These are phyloP conservation scores for Metschnikowia similis DNA, from an alignment of 805 yeast genomes.

Conservation along the genomic window DNA sequence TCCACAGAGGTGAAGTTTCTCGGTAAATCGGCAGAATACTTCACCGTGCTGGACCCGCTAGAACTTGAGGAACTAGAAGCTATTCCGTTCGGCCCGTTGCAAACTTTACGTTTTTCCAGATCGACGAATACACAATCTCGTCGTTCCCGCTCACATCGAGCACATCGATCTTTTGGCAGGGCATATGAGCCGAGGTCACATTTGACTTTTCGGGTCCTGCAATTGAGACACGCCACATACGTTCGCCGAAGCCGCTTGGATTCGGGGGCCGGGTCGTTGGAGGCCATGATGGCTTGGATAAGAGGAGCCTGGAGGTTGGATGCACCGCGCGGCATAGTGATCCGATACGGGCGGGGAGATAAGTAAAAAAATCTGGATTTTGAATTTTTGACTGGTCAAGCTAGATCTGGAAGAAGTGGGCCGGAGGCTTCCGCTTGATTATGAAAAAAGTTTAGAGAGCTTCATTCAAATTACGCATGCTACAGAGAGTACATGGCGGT, in stretches of 20 bases:
- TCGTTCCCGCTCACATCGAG: conserved; percentile 77
- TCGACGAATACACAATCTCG: conserved; percentile 69
- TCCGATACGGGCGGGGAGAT: background rate
- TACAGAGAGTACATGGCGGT: background rate
- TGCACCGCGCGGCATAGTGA: background rate
- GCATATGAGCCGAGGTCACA: conserved; percentile 81
- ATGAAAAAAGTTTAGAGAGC: too few relatives aligned
- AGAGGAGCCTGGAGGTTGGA: background rate
- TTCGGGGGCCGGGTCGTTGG: background rate
- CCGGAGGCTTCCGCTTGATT: too few relatives aligned
- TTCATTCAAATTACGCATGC: background rate
- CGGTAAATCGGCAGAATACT: conserved; percentile 2
- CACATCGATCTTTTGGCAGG: conserved; percentile 74
- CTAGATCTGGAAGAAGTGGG: too few relatives aligned
- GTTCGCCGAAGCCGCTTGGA: conserved; percentile 49
- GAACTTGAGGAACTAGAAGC: background rate
- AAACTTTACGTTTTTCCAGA: conserved; percentile 16
- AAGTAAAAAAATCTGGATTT: too few relatives aligned
- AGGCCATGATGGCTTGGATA: background rate
- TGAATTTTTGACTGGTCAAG: too few relatives aligned
- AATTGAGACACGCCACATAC: conserved; percentile 80
- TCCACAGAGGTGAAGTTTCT: conserved; percentile 40
- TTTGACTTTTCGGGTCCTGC: conserved; percentile 77
- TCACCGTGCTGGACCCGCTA: background rate
- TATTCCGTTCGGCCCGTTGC: background rate